A percentile compares a stretch with the other conserved stretches of the same genome.
Conservation (phyloP, 345 rosid genomes). For the Euphorbia tirucalli region DNA sequence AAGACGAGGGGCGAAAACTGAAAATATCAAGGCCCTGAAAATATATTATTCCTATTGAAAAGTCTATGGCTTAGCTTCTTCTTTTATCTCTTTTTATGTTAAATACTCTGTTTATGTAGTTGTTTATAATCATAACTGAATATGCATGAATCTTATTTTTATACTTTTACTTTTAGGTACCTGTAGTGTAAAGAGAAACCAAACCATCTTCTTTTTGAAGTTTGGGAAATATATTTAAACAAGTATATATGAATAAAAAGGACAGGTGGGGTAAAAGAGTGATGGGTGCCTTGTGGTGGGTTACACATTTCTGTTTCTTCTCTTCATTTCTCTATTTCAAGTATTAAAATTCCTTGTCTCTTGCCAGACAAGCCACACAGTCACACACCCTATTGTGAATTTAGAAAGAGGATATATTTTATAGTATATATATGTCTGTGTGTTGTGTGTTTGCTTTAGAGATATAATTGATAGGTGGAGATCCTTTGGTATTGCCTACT, state of each 20-base stretch:
- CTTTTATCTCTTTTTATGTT: neutral
- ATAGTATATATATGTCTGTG: slow-evolving; percentile 26
- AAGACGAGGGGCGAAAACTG: too few species aligned
- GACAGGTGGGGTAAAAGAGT: slow-evolving; percentile 19
- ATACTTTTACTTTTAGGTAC: slow-evolving; percentile 1
- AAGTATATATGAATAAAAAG: neutral
- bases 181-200: slow-evolving; percentile 13
- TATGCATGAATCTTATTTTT: slow-evolving; percentile 31
- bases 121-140: slow-evolving; percentile 4
- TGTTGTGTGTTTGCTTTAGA: slow-evolving; percentile 10
- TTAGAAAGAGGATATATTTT: slow-evolving; percentile 24
- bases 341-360: slow-evolving; percentile 58
- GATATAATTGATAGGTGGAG: slow-evolving; percentile 30
- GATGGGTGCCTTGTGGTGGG: slow-evolving; percentile 62
- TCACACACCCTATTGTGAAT: neutral
- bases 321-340: slow-evolving; percentile 36
- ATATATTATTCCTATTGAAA: neutral
- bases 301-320: slow-evolving; percentile 45
- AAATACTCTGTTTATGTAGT: neutral
- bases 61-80: slow-evolving; percentile 1
- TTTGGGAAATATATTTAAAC: slow-evolving; percentile 21
- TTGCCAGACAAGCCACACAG: slow-evolving; percentile 41
- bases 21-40: too few species aligned
- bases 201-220: slow-evolving; percentile 30
- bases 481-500: slow-evolving; percentile 24